These are phyloP conservation scores for Corniculantispora saksenae DNA, from an alignment of 2,329 filamentous ascomycete species.

Conservation along the genomic window DNA sequence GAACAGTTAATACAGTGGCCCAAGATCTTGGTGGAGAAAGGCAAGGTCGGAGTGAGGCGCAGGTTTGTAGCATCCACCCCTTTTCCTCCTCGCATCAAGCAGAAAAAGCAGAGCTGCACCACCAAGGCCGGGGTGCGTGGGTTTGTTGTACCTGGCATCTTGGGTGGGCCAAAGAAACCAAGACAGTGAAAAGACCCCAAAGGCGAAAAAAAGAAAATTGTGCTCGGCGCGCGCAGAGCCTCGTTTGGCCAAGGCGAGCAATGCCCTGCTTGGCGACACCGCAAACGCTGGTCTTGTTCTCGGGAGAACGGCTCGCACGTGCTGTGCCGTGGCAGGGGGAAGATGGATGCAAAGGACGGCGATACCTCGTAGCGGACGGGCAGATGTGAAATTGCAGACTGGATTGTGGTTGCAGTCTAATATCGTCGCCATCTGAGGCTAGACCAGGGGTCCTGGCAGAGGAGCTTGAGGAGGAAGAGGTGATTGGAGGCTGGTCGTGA, in stretches of 20 bases:
- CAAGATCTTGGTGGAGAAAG: conserved; percentile 8
- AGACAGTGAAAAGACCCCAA: neutral
- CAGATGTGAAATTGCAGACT: conserved; percentile 12
- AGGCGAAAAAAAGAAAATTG: neutral
- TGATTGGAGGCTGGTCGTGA: neutral
- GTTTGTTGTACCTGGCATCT: neutral
- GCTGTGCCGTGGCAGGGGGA: neutral
- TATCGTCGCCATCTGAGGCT: conserved; percentile 9
- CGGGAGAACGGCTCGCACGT: neutral
- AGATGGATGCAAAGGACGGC: neutral
- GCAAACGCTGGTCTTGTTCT: neutral
- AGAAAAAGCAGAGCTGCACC: no score
- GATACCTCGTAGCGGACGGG: neutral
- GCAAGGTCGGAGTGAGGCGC: neutral
- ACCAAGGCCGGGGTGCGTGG: no score
- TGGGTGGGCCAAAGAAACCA: conserved; percentile 1
- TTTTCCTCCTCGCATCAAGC: neutral
- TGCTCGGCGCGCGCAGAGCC: neutral
- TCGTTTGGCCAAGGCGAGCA: conserved; percentile 2
- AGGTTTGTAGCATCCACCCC: neutral
- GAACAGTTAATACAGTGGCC: neutral
- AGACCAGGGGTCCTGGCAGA: neutral
- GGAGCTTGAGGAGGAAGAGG: neutral
- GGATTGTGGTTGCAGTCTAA: conserved; percentile 4
- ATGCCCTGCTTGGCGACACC: neutral